Conservation (phyloP, 768 basidiomycete species). For the Chlorophyllum brunneum region DNA sequence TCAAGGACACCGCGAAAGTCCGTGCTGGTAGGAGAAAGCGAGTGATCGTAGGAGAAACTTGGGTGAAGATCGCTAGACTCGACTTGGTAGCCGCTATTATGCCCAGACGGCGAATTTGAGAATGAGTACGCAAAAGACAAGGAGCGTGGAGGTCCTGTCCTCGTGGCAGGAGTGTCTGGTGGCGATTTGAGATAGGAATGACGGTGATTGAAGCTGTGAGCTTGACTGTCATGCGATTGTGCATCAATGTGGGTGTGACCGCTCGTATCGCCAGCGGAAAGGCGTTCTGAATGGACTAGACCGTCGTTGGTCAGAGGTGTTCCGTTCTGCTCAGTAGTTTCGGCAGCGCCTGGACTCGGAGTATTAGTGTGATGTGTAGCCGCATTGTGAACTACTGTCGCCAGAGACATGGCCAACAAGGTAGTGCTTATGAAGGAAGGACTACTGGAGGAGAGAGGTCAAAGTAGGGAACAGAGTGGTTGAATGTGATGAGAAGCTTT, state of each 20-base stretch:
- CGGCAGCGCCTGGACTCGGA: background rate
- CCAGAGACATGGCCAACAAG: constrained; percentile 23
- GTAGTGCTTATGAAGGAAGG: background rate
- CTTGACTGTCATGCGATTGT: background rate
- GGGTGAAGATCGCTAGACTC: constrained; percentile 24
- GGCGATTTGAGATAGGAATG: constrained; percentile 25
- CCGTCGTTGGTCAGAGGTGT: background rate
- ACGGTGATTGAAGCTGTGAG: constrained; percentile 7
- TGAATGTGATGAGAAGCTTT: no score
- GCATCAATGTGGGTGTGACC: background rate
- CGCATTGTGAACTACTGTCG: constrained; percentile 20
- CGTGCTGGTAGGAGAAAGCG: constrained; percentile 32
- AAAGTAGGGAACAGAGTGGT: background rate
- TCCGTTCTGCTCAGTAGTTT: background rate
- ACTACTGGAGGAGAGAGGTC: background rate
- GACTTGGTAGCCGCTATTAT: constrained; percentile 9
- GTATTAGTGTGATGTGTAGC: background rate
- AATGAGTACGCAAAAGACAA: constrained; percentile 62
- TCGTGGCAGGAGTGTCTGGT: constrained; percentile 51
- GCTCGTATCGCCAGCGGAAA: background rate
- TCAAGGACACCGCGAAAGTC: constrained; percentile 67
- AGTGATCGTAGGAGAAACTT: constrained; percentile 25
- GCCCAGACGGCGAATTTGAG: constrained; percentile 33
- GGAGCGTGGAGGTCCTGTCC: constrained; percentile 74
- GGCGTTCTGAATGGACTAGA: background rate